A percentile compares a stretch with the other conserved stretches of the same genome.
Evolutionary conservation across 1,284 basidiomycete genomes (phyloP).

Genomic region (Cryptococcus sp.): DNA sequence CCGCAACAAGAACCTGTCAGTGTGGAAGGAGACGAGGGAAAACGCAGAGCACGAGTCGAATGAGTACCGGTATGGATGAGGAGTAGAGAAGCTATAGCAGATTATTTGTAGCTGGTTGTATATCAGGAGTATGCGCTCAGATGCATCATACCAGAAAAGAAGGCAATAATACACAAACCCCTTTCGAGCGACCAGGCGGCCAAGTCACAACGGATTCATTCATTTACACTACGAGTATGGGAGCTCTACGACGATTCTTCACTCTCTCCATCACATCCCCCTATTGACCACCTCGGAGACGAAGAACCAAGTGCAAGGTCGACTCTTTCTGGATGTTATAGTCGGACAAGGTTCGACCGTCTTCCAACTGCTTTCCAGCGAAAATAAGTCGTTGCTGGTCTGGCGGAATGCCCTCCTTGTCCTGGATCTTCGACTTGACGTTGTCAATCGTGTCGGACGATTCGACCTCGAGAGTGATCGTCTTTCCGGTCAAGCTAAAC

Average conservation of each 20-base stretch:
- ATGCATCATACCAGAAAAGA: too few species aligned
- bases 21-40: not conserved
- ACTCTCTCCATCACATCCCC: not conserved
- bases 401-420: constrained; percentile 76
- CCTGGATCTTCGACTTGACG: constrained; percentile 93
- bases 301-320: constrained; percentile 91
- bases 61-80: not conserved
- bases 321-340: constrained; percentile 97
- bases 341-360: constrained; percentile 81
- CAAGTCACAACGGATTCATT: not conserved
- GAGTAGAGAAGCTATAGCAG: too few species aligned
- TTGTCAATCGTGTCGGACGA: constrained; percentile 91
- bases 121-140: too few species aligned
- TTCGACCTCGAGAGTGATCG: constrained; percentile 90
- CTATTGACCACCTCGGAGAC: constrained; percentile 61
- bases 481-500: constrained; percentile 96
- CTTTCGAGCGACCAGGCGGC: too few species aligned
- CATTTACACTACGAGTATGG: not conserved
- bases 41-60: not conserved
- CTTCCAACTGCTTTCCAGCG: constrained; percentile 96
- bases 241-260: not conserved
- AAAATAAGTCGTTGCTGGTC: constrained; percentile 98
- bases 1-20: not conserved
- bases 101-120: too few species aligned
- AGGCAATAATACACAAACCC: too few species aligned